phyloP scores from a whole-genome alignment of 805 yeast genomes.

The Lipomyces japonicus region DNA sequence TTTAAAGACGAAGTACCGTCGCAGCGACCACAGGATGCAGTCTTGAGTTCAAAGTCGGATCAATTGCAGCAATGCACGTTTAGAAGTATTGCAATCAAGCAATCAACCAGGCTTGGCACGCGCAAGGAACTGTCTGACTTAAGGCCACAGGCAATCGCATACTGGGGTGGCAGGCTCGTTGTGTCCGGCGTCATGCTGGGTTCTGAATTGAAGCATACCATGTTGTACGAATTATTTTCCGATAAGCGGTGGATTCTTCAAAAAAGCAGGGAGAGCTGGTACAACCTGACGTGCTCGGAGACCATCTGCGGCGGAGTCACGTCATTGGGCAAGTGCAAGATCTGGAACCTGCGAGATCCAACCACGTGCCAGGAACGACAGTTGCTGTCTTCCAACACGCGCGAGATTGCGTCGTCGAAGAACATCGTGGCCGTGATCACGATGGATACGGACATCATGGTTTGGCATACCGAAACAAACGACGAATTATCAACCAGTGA shows the following conservation, averaged over 20 bases:
- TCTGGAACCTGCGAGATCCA: slow-evolving; percentile 20
- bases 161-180: slow-evolving; percentile 26
- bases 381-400: slow-evolving; percentile 21
- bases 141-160: slow-evolving; percentile 25
- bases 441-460: slow-evolving; percentile 20
- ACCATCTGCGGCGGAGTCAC: slow-evolving; percentile 27
- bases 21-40: slow-evolving; percentile 22
- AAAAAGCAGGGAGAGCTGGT: slow-evolving; percentile 29
- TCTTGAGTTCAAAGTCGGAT: slow-evolving; percentile 11
- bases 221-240: slow-evolving; percentile 23
- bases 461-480: slow-evolving; percentile 26
- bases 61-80: slow-evolving; percentile 21
- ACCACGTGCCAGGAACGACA: slow-evolving; percentile 28
- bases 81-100: slow-evolving; percentile 23
- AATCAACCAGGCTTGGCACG: slow-evolving; percentile 21
- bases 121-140: slow-evolving; percentile 25
- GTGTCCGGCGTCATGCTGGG: slow-evolving; percentile 27
- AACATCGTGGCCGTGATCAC: slow-evolving; percentile 21
- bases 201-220: slow-evolving; percentile 21
- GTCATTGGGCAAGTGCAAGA: slow-evolving; percentile 25
- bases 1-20: slow-evolving; percentile 22
- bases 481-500: slow-evolving; percentile 16
- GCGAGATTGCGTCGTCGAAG: slow-evolving; percentile 25
- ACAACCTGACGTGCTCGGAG: slow-evolving; percentile 25
- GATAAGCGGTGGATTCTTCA: slow-evolving; percentile 25